Evolutionary conservation across 1,284 basidiomycete species (phyloP).

Genomic region (Grifola frondosa): DNA sequence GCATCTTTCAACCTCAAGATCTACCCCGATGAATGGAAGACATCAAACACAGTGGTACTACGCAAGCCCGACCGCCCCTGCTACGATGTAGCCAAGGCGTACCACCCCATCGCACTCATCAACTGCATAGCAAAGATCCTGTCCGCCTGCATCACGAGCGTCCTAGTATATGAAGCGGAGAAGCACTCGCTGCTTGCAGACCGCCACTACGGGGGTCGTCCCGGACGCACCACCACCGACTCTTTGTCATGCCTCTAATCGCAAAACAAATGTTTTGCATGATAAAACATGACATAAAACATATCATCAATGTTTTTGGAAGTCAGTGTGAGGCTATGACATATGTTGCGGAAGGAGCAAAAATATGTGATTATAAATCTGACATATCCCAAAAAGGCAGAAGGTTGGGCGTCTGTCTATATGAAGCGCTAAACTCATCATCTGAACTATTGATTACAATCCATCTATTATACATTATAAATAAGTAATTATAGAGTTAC

Average conservation of each 20-base stretch:
- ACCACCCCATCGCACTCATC: conserved; percentile 41
- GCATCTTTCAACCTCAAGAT: conserved; percentile 25
- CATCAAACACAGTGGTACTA: conserved; percentile 35
- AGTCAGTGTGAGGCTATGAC: too few relatives aligned
- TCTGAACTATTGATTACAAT: too few relatives aligned
- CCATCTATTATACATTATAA: too few relatives aligned
- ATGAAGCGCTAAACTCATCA: too few relatives aligned
- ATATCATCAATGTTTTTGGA: too few relatives aligned
- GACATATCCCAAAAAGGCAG: too few relatives aligned
- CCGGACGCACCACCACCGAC: conserved; percentile 37
- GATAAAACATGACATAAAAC: too few relatives aligned
- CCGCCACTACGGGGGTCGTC: conserved; percentile 36
- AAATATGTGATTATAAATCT: too few relatives aligned
- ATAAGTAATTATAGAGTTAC: too few relatives aligned
- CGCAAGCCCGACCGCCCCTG: conserved; percentile 38
- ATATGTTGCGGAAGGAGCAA: too few relatives aligned
- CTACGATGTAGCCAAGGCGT: conserved; percentile 37
- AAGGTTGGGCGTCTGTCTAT: too few relatives aligned
- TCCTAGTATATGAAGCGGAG: conserved; percentile 24
- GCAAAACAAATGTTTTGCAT: too few relatives aligned
- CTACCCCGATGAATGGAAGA: conserved; percentile 35
- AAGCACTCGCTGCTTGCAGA: conserved; percentile 23
- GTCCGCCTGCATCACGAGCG: conserved; percentile 26
- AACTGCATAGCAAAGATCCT: conserved; percentile 38
- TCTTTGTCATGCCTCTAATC: conserved; percentile 33